Evolutionary conservation across 805 yeast species (phyloP).

Genomic region (Saturnispora ahearnii): DNA sequence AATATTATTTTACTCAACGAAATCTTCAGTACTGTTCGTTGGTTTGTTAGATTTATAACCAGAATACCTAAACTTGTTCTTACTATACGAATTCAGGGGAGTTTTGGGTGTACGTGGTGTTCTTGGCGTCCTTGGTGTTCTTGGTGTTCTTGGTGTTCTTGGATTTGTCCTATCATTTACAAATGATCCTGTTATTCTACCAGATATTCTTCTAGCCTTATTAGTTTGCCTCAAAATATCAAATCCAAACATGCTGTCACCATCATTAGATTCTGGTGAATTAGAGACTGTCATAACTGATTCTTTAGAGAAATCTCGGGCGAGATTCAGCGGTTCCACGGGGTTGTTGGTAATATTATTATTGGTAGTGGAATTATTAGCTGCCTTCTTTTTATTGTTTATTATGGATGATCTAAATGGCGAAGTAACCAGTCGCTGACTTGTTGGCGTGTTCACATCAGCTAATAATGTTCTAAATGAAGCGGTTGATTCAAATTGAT

Average conservation of each 20-base stretch:
- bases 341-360: background rate
- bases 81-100: constrained; percentile 7
- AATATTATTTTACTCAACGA: background rate
- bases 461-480: constrained; percentile 49
- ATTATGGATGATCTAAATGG: constrained; percentile 7
- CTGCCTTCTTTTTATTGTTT: background rate
- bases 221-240: constrained; percentile 34
- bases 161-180: constrained; percentile 13
- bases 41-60: constrained; percentile 7
- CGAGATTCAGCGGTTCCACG: constrained; percentile 16
- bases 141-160: constrained; percentile 19
- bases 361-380: background rate
- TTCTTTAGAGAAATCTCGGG: constrained; percentile 13
- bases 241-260: constrained; percentile 38
- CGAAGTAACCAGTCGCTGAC: constrained; percentile 10
- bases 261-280: constrained; percentile 18
- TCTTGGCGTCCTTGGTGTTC: constrained; percentile 21
- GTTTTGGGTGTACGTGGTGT: constrained; percentile 19
- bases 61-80: constrained; percentile 11
- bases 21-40: background rate
- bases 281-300: constrained; percentile 2
- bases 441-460: constrained; percentile 14
- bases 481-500: constrained; percentile 42
- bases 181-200: constrained; percentile 17
- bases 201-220: constrained; percentile 28